phyloP scores from a whole-genome alignment of 441 rosid genomes.

The Kokia cookei region DNA sequence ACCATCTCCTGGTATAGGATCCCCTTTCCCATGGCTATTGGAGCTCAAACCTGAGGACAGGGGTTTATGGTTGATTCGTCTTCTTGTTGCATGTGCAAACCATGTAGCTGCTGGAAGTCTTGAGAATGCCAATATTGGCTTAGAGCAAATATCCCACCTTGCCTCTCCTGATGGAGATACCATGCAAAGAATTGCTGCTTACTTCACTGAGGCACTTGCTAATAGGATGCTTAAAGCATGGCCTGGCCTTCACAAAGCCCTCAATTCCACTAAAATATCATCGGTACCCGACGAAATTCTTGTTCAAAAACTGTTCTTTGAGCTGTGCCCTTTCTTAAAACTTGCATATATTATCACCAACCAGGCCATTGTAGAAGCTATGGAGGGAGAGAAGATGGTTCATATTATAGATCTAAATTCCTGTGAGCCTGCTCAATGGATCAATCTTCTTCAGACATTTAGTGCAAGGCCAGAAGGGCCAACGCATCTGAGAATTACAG shows the following conservation, averaged over 20 bases:
- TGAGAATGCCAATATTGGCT: slow-evolving; percentile 50
- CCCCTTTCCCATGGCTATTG: slow-evolving; percentile 49
- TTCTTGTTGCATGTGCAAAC: slow-evolving; percentile 47
- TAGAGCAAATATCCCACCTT: slow-evolving; percentile 58
- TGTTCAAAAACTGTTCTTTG: slow-evolving; percentile 54
- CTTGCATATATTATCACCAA: slow-evolving; percentile 55
- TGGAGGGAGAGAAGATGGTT: slow-evolving; percentile 69
- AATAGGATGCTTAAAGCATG: slow-evolving; percentile 58
- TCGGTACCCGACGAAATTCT: slow-evolving; percentile 39
- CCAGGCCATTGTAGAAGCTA: slow-evolving; percentile 61
- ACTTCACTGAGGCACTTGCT: slow-evolving; percentile 67
- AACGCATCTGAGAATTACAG: slow-evolving; percentile 68
- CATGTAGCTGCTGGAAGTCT: slow-evolving; percentile 55
- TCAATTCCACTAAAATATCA: slow-evolving; percentile 45
- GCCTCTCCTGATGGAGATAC: slow-evolving; percentile 70
- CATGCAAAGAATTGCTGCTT: slow-evolving; percentile 67
- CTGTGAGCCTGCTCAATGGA: slow-evolving; percentile 72
- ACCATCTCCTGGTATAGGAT: slow-evolving; percentile 53
- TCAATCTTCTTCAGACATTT: slow-evolving; percentile 55
- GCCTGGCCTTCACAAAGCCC: slow-evolving; percentile 68
- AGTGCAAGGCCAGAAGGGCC: slow-evolving; percentile 64
- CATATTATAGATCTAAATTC: slow-evolving; percentile 61
- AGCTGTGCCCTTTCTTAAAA: slow-evolving; percentile 64
- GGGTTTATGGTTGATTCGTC: slow-evolving; percentile 55
- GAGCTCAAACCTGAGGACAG: slow-evolving; percentile 63